A percentile compares a stretch with the other conserved stretches of the same genome.
Conservation (phyloP, 2,329 filamentous ascomycete genomes). For the Aureobasidium melanogenum region DNA sequence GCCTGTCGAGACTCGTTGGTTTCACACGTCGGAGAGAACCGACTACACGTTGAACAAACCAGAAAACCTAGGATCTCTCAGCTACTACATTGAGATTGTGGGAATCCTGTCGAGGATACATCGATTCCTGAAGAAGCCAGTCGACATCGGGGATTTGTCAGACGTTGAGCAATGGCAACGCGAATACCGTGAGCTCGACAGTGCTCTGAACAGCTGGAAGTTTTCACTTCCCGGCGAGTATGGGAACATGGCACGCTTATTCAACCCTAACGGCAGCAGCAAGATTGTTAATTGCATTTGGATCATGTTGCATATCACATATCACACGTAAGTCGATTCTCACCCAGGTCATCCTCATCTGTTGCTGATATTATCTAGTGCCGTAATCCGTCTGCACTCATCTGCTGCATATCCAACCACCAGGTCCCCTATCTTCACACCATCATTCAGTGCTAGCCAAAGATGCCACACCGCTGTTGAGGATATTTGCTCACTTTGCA, state of each 20-base stretch:
- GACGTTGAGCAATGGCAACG: conserved; percentile 88
- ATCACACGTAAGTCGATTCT: conserved; percentile 57
- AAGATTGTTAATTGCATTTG: conserved; percentile 71
- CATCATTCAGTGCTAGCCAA: conserved; percentile 77
- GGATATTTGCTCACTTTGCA: conserved; percentile 67
- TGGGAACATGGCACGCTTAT: conserved; percentile 71
- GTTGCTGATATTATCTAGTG: conserved; percentile 34
- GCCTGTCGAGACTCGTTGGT: conserved; percentile 77
- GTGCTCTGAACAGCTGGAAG: conserved; percentile 72
- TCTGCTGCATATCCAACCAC: conserved; percentile 89
- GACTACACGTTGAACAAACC: conserved; percentile 52
- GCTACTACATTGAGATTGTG: conserved; percentile 82
- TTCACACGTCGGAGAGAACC: conserved; percentile 40
- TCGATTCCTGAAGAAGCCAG: conserved; percentile 77
- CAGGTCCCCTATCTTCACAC: conserved; percentile 78
- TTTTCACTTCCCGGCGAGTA: conserved; percentile 75
- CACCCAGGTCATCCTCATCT: background rate
- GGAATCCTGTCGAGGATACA: conserved; percentile 83
- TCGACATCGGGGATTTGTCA: conserved; percentile 73
- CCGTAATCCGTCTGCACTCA: conserved; percentile 82
- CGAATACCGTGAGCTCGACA: conserved; percentile 77
- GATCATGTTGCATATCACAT: conserved; percentile 87
- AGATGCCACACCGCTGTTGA: conserved; percentile 76
- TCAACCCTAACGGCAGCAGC: conserved; percentile 50
- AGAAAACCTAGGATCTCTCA: conserved; percentile 79